phyloP scores from a whole-genome alignment of 768 basidiomycete genomes.

The Suillus cothurnatus region DNA sequence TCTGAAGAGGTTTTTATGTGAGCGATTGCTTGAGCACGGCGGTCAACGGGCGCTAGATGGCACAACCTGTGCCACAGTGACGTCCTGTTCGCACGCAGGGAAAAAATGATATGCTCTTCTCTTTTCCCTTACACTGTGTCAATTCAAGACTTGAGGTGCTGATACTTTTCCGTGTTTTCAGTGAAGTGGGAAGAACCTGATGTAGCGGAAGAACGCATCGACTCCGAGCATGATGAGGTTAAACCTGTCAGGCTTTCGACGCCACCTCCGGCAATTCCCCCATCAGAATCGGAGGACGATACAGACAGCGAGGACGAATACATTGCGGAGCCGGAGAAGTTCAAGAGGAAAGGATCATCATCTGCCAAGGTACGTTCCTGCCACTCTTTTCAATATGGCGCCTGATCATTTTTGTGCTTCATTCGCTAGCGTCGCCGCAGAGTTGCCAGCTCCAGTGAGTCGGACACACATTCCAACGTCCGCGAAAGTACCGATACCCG shows the following conservation, averaged over 20 bases:
- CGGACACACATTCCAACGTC: slow-evolving; percentile 40
- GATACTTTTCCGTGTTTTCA: slow-evolving; percentile 38
- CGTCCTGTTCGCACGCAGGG: slow-evolving; percentile 8
- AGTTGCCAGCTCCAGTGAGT: slow-evolving; percentile 43
- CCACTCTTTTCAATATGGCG: slow-evolving; percentile 17
- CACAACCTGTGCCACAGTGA: slow-evolving; percentile 7
- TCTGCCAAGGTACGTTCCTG: slow-evolving; percentile 46
- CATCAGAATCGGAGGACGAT: slow-evolving; percentile 52
- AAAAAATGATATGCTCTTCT: slow-evolving; percentile 9
- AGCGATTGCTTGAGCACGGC: slow-evolving; percentile 33
- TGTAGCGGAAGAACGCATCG: slow-evolving; percentile 49
- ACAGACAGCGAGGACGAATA: slow-evolving; percentile 74
- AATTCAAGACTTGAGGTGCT: slow-evolving; percentile 24
- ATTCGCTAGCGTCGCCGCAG: slow-evolving; percentile 47
- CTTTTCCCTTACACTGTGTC: slow-evolving; percentile 17
- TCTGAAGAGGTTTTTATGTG: slow-evolving; percentile 29
- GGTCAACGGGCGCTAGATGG: slow-evolving; percentile 17
- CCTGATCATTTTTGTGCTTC: slow-evolving; percentile 10
- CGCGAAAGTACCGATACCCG: slow-evolving; percentile 13
- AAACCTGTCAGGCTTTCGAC: slow-evolving; percentile 19
- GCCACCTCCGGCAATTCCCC: slow-evolving; percentile 34
- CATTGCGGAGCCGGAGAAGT: slow-evolving; percentile 45
- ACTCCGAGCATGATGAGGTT: slow-evolving; percentile 22
- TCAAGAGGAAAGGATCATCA: slow-evolving; percentile 33
- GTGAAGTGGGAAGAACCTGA: slow-evolving; percentile 76